These are phyloP conservation scores for Nannizziopsis arthrosporioides DNA, from an alignment of 2,329 filamentous ascomycete species.

Conservation along the genomic window DNA sequence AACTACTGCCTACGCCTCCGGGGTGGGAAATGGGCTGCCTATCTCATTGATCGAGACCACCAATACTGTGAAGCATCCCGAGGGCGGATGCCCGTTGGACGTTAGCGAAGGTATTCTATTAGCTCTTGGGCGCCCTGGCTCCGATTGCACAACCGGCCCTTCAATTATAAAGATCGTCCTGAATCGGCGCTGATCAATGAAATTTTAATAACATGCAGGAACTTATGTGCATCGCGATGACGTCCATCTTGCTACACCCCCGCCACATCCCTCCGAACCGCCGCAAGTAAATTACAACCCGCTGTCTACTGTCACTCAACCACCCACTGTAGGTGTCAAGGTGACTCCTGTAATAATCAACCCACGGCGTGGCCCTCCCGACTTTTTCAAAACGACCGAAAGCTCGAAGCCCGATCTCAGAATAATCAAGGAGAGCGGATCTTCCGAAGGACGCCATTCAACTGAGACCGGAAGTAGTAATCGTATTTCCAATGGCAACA, in stretches of 20 bases:
- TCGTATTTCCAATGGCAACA: slow-evolving; percentile 22
- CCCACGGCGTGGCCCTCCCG: slow-evolving; percentile 39
- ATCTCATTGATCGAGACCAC: slow-evolving; percentile 83
- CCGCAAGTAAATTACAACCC: slow-evolving; percentile 81
- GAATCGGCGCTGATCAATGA: neutral
- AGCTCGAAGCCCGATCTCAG: slow-evolving; percentile 26
- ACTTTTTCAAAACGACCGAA: slow-evolving; percentile 42
- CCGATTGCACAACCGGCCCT: neutral
- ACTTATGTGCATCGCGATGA: slow-evolving; percentile 87
- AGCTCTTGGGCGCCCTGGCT: neutral
- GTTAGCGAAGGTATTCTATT: slow-evolving; percentile 67
- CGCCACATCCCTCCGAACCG: slow-evolving; percentile 87
- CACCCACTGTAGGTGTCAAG: slow-evolving; percentile 75
- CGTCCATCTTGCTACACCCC: slow-evolving; percentile 81
- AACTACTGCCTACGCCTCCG: slow-evolving; percentile 60
- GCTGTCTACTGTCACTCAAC: slow-evolving; percentile 68
- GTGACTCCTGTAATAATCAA: slow-evolving; percentile 66
- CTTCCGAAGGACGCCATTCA: slow-evolving; percentile 46
- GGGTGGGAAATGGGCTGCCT: slow-evolving; percentile 54
- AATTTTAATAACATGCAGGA: slow-evolving; percentile 40
- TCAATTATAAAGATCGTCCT: neutral
- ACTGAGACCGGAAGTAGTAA: slow-evolving; percentile 39
- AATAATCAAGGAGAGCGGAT: slow-evolving; percentile 47
- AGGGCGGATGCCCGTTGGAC: slow-evolving; percentile 77
- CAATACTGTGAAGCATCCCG: slow-evolving; percentile 70